phyloP scores from a whole-genome alignment of 495 filamentous ascomycete species.

The Darksidea phi region DNA sequence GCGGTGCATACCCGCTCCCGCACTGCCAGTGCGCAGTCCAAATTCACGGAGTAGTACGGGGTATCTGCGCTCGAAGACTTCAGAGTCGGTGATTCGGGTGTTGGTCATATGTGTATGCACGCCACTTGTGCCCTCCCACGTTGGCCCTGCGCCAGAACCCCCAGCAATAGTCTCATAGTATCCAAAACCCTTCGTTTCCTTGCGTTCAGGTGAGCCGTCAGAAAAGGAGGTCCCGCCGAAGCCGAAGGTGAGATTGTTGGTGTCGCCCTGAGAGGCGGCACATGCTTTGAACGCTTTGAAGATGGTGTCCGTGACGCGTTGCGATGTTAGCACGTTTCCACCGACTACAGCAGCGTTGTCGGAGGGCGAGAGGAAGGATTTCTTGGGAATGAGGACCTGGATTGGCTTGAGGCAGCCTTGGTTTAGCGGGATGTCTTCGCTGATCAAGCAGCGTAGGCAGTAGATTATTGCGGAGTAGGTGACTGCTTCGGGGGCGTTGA shows the following conservation, averaged over 20 bases:
- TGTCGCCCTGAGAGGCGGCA: conserved; percentile 87
- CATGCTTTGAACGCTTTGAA: conserved; percentile 87
- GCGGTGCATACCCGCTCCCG: conserved; percentile 70
- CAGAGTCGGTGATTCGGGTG: conserved; percentile 92
- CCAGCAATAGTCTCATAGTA: conserved; percentile 99
- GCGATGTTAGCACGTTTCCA: conserved; percentile 89
- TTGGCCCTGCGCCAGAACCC: conserved; percentile 80
- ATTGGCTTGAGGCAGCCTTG: conserved; percentile 92
- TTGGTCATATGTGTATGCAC: conserved; percentile 99
- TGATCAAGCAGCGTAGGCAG: conserved; percentile 87
- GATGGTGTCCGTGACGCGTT: conserved; percentile 92
- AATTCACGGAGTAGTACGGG: conserved; percentile 85
- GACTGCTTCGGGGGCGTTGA: conserved; percentile 91
- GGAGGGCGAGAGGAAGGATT: conserved; percentile 81
- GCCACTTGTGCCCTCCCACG: conserved; percentile 85
- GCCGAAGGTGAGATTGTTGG: conserved; percentile 85
- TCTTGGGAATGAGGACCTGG: conserved; percentile 76
- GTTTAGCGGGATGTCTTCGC: conserved; percentile 91
- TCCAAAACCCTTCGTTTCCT: conserved; percentile 72
- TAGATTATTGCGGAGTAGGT: conserved; percentile 97
- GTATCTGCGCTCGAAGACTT: conserved; percentile 94
- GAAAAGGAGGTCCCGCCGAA: conserved; percentile 68
- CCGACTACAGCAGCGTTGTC: conserved; percentile 90
- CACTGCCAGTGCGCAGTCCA: conserved; percentile 65
- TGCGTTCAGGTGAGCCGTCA: conserved; percentile 17